Evolutionary conservation across 345 rosid species (phyloP), one percentile per base, ranked within the genome.

Genomic region (Eucalyptus regnans): DNA sequence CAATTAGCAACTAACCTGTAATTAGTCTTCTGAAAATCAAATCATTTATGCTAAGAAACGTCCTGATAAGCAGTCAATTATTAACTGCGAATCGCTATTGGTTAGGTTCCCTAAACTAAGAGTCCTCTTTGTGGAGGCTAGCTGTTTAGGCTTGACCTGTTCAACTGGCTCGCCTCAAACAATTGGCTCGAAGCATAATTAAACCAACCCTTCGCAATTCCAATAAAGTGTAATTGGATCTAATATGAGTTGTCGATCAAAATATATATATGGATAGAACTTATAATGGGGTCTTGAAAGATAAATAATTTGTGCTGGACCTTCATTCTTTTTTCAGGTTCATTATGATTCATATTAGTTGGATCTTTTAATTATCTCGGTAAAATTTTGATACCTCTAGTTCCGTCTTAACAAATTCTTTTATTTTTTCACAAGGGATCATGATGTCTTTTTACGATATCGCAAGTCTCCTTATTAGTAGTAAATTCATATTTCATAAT

Each of bases 381-480:
- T 56, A 56, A 56, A 3, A 64, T 14, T n/a, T 64, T 13, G 1
- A 64, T 64, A 64, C n/a, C 18, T 64, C n/a, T 29, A 64, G 37
- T 13, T 62, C 1, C 4, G 3, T 64, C 3, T 64, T 18, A 64
- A 64, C 3, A 29, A 29, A 4, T 11, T 27, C 1, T 3, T 5
- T n/a, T 64, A 13, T 27, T 64, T 62, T 64, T 7, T 2, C 5
- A n/a, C 8, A 12, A 64, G 10, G 37, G 5, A 64, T 64, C 1
- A 4, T 64, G 1, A 14, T n/a, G 1, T 64, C 5, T 64, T 13
- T 64, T 1, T 64, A 64, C 1, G 3, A 2, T 13, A 2, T n/a
- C 2, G 1, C 1, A 14, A 0, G 9, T 7, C 18, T n/a, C 18
- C 8, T 64, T 64, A 62, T 62, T 29, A 62, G 2, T 13, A 52